Evolutionary conservation across 441 rosid species (phyloP), one percentile per base, ranked within the genome.

Genomic region (Croton setiger): DNA sequence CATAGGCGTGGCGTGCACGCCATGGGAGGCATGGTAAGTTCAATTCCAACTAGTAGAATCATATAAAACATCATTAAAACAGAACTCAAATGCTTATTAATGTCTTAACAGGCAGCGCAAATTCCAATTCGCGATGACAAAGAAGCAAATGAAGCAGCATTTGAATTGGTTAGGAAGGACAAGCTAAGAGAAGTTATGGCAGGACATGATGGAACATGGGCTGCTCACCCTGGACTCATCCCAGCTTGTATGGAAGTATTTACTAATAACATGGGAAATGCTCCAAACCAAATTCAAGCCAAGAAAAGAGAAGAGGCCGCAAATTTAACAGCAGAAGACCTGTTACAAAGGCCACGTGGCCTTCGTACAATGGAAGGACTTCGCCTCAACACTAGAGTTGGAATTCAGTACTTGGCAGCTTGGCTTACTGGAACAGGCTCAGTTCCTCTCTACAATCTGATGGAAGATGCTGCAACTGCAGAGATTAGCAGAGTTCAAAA

Each of bases 151-250:
- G 89, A 92, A 74, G 88, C 81, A 7, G 98, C 99, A 2, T 66
- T 94, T 23, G 97, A 88, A 8, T 86, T 88, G 6, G 98, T 94
- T 47, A 82, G 76, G 79, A 90, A 92, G 76, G 98, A 92, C 81
- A 94, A 94, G 81, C 83, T 80, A 23, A 79, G 98, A 75, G 98
- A 94, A 69, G 97, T 79, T 23, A 84, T 61, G 72, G 98, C 97
- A 61, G 98, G 97, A 8, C 97, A 92, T 58, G 98, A 94, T 74
- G 99, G 99, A 44, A 92, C 97, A 23, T 92, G 97, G 99, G 99
- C 98, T 4, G 98, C 99, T n/a, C 98, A 92, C 69, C 98, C 98
- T 2, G 97, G 99, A 39, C 86, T 88, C 4, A 88, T 92, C 82
- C 87, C 88, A 47, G 81, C 71, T 7, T 92, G 94, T 71, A 75